These are phyloP conservation scores for Globisporangium megalacanthum DNA, from an alignment of 352 stramenopile species.

Conservation along the genomic window DNA sequence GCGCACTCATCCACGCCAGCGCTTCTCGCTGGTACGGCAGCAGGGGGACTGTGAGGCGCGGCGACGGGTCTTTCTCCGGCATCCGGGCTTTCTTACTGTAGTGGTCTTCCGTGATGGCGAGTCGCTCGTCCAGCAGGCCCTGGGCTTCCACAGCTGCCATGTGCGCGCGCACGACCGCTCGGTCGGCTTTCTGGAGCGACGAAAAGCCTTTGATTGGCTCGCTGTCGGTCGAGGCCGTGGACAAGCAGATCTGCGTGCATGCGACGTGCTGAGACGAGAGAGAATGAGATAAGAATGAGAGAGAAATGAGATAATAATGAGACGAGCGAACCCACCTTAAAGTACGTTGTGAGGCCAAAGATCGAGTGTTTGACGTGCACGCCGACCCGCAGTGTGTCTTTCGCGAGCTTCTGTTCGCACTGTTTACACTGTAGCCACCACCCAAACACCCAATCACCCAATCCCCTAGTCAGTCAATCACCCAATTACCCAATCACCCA, in stretches of 20 bases:
- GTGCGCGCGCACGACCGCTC: constrained; percentile 41
- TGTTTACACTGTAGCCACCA: constrained; percentile 52
- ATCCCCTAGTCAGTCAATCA: too few relatives aligned
- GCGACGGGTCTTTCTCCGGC: constrained; percentile 67
- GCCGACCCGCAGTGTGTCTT: constrained; percentile 41
- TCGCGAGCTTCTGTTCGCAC: constrained; percentile 58
- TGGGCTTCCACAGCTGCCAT: constrained; percentile 51
- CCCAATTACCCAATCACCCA: not conserved
- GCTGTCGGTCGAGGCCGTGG: constrained; percentile 7
- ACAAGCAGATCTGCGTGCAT: constrained; percentile 40
- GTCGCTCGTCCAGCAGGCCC: constrained; percentile 60
- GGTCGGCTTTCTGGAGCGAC: constrained; percentile 31
- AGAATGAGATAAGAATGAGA: not conserved
- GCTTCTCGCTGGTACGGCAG: constrained; percentile 99
- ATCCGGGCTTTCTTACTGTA: constrained; percentile 68
- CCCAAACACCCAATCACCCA: not conserved
- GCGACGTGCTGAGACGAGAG: constrained; percentile 24
- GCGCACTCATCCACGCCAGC: constrained; percentile 91
- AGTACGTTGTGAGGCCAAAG: constrained; percentile 77
- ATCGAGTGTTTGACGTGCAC: constrained; percentile 69
- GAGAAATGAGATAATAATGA: not conserved
- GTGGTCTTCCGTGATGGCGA: constrained; percentile 59
- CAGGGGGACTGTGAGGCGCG: constrained; percentile 81
- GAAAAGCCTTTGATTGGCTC: constrained; percentile 49
- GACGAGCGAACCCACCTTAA: constrained; percentile 41